Base-by-base conservation (phyloP, 2,329 filamentous ascomycete species). In the Rachicladosporium sp. region DNA sequence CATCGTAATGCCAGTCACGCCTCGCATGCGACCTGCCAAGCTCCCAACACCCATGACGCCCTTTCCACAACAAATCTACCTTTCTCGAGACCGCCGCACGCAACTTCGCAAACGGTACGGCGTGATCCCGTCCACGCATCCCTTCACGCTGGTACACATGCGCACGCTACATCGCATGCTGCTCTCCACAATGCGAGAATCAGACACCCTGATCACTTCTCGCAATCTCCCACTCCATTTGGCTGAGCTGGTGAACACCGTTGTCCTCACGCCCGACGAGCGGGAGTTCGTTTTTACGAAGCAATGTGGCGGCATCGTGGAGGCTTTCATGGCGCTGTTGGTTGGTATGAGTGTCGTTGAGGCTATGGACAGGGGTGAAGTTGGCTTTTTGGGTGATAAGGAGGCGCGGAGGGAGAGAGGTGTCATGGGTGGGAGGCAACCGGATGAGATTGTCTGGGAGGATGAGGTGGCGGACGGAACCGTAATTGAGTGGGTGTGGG, bases 151-250 rank as follows among this genome's bases (percentile, higher is more conserved):
- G 43, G 37, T 45, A 8, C 58, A 61, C 43, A 56, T 59, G 43
- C 56, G 57, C 19, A 61, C 57, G 2, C 45, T 61, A 5, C 57
- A 60, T 38, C 55, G 58, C 29, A 55, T 61, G 50, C 51, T 54
- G 35, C 58, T 59, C 47, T 59, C 56, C 1, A 40, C 46, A 41
- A 48, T 44, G 21, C 40, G 46, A 11, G 49, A 50, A 8, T 21
- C 39, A 10, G 51, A 56, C 34, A 50, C 46, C 21, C 46, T 61
- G 6, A 50, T 61, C n/a, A 56, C 56, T 1, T 38, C 35, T 2
- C 37, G 43, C 4, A 49, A 50, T 6, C 46, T 59, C 2, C 51
- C 54, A 4, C 30, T 38, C 1, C 36, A 45, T 11, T 45, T 56
- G 9, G 35, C 32, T 7, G 15, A 40, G 6, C 40, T 48, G 10